Evolutionary conservation across 2,329 filamentous ascomycete genomes (phyloP).

Genomic region (Apiospora pterosperma): DNA sequence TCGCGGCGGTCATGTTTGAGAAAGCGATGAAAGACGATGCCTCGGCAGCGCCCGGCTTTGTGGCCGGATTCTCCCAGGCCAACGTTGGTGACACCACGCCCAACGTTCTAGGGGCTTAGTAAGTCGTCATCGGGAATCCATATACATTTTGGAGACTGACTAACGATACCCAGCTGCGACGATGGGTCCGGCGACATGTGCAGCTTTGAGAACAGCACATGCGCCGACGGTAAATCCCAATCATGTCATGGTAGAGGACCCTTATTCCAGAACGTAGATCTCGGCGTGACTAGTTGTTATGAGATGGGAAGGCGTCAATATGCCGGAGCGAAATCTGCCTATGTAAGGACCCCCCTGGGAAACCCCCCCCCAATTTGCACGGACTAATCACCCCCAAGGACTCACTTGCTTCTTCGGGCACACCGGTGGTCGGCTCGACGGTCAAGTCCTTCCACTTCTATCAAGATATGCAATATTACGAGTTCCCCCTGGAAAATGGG

Average conservation of each 20-base stretch:
- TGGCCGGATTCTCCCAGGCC: slow-evolving; percentile 87
- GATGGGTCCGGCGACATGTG: slow-evolving; percentile 70
- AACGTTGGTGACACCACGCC: slow-evolving; percentile 89
- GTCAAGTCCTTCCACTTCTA: slow-evolving; percentile 81
- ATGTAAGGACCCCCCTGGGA: slow-evolving; percentile 23
- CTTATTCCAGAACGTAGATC: slow-evolving; percentile 60
- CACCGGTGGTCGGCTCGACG: slow-evolving; percentile 57
- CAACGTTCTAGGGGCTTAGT: slow-evolving; percentile 75
- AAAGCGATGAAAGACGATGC: slow-evolving; percentile 54
- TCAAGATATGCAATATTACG: slow-evolving; percentile 71
- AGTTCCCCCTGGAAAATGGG: slow-evolving; percentile 70
- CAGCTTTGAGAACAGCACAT: slow-evolving; percentile 76
- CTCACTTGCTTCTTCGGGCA: slow-evolving; percentile 40
- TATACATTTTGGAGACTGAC: not conserved
- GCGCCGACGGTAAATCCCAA: slow-evolving; percentile 61
- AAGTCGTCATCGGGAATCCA: not conserved
- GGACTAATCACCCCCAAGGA: slow-evolving; percentile 37
- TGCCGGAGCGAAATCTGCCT: slow-evolving; percentile 51
- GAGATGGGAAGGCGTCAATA: slow-evolving; percentile 71
- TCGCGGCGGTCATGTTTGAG: slow-evolving; percentile 82
- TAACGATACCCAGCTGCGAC: slow-evolving; percentile 56
- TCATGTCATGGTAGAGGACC: slow-evolving; percentile 70
- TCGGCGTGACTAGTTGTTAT: slow-evolving; percentile 71
- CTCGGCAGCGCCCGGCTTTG: slow-evolving; percentile 62
- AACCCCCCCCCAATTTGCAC: not conserved